Percentiles rank a stretch among this genome's conserved stretches.
Evolutionary conservation across 2,329 filamentous ascomycete species (phyloP).

Genomic region (Amphichorda felina): DNA sequence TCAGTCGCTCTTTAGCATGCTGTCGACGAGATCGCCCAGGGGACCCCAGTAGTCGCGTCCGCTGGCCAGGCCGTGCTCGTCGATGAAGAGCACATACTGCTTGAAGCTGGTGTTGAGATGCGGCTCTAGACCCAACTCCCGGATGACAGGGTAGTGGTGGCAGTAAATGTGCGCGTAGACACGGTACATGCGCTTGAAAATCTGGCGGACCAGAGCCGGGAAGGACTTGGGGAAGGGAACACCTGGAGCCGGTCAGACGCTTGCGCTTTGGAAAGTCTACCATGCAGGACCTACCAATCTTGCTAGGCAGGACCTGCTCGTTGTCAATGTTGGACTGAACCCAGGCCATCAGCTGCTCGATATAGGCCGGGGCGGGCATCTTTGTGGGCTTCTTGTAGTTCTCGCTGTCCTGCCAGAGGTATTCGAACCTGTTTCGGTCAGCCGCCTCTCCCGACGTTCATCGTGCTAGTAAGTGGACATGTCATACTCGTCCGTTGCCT

Average conservation of each 20-base stretch:
- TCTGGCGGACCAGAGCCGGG: conserved; percentile 75
- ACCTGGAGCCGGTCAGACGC: conserved; percentile 33
- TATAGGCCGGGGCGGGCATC: conserved; percentile 94
- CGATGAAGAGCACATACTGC: conserved; percentile 97
- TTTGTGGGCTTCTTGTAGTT: conserved; percentile 94
- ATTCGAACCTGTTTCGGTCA: conserved; percentile 63
- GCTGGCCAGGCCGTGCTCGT: conserved; percentile 85
- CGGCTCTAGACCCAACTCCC: conserved; percentile 88
- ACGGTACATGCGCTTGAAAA: conserved; percentile 98
- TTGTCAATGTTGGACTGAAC: conserved; percentile 94
- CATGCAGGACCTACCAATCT: conserved; percentile 65
- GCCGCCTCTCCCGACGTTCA: conserved; percentile 3
- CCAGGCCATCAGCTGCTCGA: conserved; percentile 96
- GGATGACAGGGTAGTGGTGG: conserved; percentile 95
- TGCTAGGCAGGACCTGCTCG: conserved; percentile 85
- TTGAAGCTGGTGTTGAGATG: conserved; percentile 99
- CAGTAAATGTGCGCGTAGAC: conserved; percentile 99
- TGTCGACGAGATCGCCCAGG: conserved; percentile 89
- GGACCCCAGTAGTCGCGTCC: conserved; percentile 98
- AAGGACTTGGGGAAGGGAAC: conserved; percentile 94
- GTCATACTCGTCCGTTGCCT: conserved; percentile 91
- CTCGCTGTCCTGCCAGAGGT: conserved; percentile 95
- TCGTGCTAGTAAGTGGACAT: neutral
- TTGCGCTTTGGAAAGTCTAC: too few relatives aligned
- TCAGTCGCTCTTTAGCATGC: conserved; percentile 90